A percentile compares a stretch with the other conserved stretches of the same genome.
phyloP scores from a whole-genome alignment of 2,329 filamentous ascomycete species.

The Fusarium xyrophilum region DNA sequence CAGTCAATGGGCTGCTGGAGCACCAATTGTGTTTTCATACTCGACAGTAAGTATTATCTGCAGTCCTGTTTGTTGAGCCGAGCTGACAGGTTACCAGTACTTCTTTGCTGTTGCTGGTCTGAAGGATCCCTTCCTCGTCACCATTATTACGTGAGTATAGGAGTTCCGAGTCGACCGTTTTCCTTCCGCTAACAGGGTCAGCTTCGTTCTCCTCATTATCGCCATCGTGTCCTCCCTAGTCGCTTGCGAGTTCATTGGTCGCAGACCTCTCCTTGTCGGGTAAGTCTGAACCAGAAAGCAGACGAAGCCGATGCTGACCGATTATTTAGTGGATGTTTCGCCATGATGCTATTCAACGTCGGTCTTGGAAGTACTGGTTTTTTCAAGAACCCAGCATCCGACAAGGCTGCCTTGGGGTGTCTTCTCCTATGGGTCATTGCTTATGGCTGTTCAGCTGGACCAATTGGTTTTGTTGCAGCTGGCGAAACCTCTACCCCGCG shows the following conservation, averaged over 20 bases:
- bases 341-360: neutral
- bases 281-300: neutral
- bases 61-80: neutral
- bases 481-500: constrained; percentile 1
- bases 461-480: neutral
- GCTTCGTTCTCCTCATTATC: neutral
- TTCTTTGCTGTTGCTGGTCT: neutral
- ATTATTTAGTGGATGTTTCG: neutral
- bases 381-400: neutral
- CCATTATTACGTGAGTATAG: neutral
- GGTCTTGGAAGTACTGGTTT: neutral
- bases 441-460: neutral
- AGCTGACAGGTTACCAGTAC: neutral
- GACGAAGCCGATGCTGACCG: neutral
- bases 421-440: neutral
- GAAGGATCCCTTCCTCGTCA: neutral
- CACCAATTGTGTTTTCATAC: constrained; percentile 12
- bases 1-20: constrained; percentile 16
- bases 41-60: neutral
- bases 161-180: accelerated
- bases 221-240: neutral
- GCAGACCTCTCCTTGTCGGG: neutral
- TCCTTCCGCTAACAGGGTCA: neutral
- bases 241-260: neutral
- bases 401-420: neutral